Evolutionary conservation across 2,329 filamentous ascomycete species (phyloP).

Genomic region (Arthrobotrys megalospora): DNA sequence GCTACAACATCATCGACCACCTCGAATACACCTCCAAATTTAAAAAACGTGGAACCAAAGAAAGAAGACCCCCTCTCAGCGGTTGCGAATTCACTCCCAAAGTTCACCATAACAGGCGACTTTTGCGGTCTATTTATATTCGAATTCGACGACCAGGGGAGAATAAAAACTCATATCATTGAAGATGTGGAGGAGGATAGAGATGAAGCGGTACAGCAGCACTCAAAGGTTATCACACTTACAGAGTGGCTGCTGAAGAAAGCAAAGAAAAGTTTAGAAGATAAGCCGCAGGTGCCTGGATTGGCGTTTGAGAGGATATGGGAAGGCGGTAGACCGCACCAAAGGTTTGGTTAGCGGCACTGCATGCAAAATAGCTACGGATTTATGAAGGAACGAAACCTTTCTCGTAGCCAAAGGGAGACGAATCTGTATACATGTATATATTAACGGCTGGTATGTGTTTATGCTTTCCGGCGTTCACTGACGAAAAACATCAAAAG

Average conservation of each 20-base stretch:
- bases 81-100: conserved; percentile 68
- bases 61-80: conserved; percentile 62
- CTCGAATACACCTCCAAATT: conserved; percentile 57
- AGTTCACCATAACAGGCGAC: conserved; percentile 70
- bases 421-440: conserved; percentile 46
- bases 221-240: conserved; percentile 86
- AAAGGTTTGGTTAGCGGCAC: conserved; percentile 8
- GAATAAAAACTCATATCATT: conserved; percentile 89
- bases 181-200: conserved; percentile 89
- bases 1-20: background rate
- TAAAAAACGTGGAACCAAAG: conserved; percentile 12
- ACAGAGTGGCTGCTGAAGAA: conserved; percentile 92
- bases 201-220: conserved; percentile 79
- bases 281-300: conserved; percentile 42
- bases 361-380: background rate
- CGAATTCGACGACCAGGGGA: conserved; percentile 89
- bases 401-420: background rate
- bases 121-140: conserved; percentile 96
- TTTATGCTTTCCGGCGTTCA: conserved; percentile 13
- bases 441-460: conserved; percentile 27
- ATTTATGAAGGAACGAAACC: background rate
- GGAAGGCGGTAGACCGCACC: conserved; percentile 77
- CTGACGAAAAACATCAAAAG: conserved; percentile 16
- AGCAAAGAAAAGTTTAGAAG: conserved; percentile 60
- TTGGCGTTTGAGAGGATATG: conserved; percentile 82